Conservation (phyloP, 1,139 yeast species). For the Blastobotrys illinoisensis region DNA sequence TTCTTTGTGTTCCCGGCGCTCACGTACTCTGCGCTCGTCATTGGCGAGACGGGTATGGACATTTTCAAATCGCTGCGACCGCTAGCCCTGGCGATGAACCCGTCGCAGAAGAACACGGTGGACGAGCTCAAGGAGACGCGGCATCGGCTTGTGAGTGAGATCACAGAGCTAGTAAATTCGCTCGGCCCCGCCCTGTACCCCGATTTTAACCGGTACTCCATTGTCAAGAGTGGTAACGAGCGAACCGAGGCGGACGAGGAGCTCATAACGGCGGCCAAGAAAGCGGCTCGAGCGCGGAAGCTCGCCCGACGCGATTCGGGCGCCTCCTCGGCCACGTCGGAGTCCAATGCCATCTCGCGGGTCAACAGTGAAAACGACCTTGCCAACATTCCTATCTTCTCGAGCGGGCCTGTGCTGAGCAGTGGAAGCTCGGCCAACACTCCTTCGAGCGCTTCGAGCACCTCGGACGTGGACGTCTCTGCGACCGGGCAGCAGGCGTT, state of each 20-base stretch:
- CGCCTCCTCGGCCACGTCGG: slow-evolving; percentile 19
- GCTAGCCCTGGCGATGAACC: slow-evolving; percentile 60
- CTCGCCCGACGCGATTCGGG: slow-evolving; percentile 13
- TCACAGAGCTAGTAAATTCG: slow-evolving; percentile 62
- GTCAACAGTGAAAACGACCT: slow-evolving; percentile 49
- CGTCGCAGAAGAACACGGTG: slow-evolving; percentile 45
- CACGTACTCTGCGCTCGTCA: slow-evolving; percentile 79
- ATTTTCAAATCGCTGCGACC: slow-evolving; percentile 79
- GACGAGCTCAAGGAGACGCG: slow-evolving; percentile 53
- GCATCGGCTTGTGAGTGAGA: slow-evolving; percentile 48
- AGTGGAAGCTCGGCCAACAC: not conserved
- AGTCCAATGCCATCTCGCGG: slow-evolving; percentile 49
- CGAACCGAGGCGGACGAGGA: slow-evolving; percentile 8
- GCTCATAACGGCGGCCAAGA: slow-evolving; percentile 18
- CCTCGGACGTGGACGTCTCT: not conserved
- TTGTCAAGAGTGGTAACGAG: slow-evolving; percentile 43
- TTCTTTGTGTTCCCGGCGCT: slow-evolving; percentile 59
- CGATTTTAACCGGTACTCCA: slow-evolving; percentile 41
- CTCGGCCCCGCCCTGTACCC: slow-evolving; percentile 77
- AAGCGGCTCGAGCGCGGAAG: slow-evolving; percentile 4
- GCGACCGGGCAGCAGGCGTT: slow-evolving; percentile 17
- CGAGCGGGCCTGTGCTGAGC: slow-evolving; percentile 27
- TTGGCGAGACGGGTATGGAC: slow-evolving; percentile 93
- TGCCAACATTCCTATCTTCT: slow-evolving; percentile 53
- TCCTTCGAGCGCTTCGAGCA: not conserved